phyloP scores from a whole-genome alignment of 1,284 basidiomycete species.

The Tylopilus orsonianus region DNA sequence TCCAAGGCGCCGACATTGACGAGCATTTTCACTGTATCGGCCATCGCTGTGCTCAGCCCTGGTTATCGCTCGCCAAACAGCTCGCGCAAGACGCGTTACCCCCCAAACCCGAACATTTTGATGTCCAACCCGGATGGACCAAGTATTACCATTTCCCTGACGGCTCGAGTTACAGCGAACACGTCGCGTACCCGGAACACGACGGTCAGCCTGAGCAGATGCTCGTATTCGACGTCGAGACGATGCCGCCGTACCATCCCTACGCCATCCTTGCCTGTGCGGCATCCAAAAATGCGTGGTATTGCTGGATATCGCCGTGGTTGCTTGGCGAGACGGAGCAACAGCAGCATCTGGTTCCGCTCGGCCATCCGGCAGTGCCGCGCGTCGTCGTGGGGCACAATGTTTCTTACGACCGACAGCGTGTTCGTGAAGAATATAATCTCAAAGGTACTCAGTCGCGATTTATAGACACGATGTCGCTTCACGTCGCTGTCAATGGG shows the following conservation, averaged over 20 bases:
- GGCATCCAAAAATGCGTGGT: conserved; percentile 84
- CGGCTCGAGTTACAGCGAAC: conserved; percentile 65
- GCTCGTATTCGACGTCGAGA: conserved; percentile 94
- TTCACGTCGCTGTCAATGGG: conserved; percentile 93
- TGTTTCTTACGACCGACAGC: conserved; percentile 89
- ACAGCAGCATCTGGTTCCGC: conserved; percentile 74
- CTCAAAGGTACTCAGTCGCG: conserved; percentile 71
- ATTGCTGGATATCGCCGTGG: conserved; percentile 96
- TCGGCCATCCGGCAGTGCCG: conserved; percentile 54
- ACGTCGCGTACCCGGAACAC: conserved; percentile 60
- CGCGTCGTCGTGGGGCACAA: conserved; percentile 91
- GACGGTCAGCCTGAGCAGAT: conserved; percentile 66
- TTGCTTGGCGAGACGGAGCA: conserved; percentile 69
- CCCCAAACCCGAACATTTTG: conserved; percentile 72
- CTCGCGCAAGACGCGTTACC: conserved; percentile 62
- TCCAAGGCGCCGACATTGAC: conserved; percentile 82
- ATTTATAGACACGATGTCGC: conserved; percentile 93
- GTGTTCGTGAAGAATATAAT: conserved; percentile 85
- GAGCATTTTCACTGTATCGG: conserved; percentile 92
- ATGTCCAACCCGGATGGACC: conserved; percentile 86
- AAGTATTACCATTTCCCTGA: conserved; percentile 71
- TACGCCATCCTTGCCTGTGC: conserved; percentile 92
- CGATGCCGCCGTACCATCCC: conserved; percentile 79
- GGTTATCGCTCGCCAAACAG: conserved; percentile 71
- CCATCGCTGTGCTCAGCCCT: conserved; percentile 72